Evolutionary conservation across 768 basidiomycete species (phyloP), one percentile per base, ranked within the genome.

Genomic region (Tulasnella calospora): DNA sequence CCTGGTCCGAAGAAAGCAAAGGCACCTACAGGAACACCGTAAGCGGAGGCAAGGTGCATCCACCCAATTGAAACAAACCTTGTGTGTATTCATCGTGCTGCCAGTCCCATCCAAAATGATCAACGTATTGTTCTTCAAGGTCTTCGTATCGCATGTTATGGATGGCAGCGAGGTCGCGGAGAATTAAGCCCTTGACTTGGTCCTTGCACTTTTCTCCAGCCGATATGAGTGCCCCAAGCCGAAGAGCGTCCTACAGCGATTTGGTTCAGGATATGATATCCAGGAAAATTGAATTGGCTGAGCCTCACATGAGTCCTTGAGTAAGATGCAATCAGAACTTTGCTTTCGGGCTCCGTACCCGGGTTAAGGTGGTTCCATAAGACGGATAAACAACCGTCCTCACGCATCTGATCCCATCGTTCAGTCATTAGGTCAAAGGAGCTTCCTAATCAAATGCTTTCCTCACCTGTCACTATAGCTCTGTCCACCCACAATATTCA

Each of bases 331-430:
- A 88, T 86, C 13, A 88, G 82, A 0, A 83, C 79, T 80, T 23
- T 10, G 35, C 38, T 79, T 70, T n/a, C 80, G 78, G 55, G 41
- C 81, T 80, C 0, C 86, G 86, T 35, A 9, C 41, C n/a, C 12
- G 72, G 38, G 13, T 27, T 27, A 6, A 55, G n/a, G 51, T 9
- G 6, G 51, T 55, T 33, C 70, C 70, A 21, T 85, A 85, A 1
- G 88, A 88, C 0, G 87, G 87, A 79, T 88, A 88, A 5, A 88
- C 85, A 73, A 87, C 82, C 0, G 83, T 85, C 40, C 86, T 84
- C 19, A 86, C 80, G 9, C 85, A 85, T n/a, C 51, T 55, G 17
- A 19, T 7, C 17, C 51, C n/a, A 9, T 6, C 8, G 51, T 19
- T n/a, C 83, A 80, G 80, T 88, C 88, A 0, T 87, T 88, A 79